Evolutionary conservation across 2,329 filamentous ascomycete genomes (phyloP).

Genomic region (Colletotrichum tamarilloi): DNA sequence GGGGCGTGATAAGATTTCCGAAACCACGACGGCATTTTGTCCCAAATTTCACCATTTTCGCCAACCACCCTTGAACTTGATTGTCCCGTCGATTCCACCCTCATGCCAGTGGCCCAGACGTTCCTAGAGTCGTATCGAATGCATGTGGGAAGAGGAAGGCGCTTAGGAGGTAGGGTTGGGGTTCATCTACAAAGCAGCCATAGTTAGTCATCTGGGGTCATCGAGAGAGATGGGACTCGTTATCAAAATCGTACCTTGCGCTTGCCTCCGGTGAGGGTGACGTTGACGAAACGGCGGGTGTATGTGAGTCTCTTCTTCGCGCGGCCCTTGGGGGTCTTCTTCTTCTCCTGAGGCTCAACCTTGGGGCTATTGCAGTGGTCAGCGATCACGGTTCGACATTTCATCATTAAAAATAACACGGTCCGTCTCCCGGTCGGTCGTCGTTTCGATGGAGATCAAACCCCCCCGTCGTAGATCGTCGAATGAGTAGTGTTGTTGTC

Average conservation of each 20-base stretch:
- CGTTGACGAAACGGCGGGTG: conserved; percentile 98
- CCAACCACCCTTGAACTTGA: conserved; percentile 29
- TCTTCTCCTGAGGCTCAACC: conserved; percentile 94
- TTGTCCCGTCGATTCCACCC: conserved; percentile 36
- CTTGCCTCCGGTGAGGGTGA: conserved; percentile 97
- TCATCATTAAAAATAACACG: neutral
- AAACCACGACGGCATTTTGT: conserved; percentile 20
- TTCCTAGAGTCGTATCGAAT: conserved; percentile 38
- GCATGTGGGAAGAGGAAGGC: conserved; percentile 29
- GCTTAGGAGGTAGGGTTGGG: conserved; percentile 53
- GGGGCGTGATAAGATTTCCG: neutral
- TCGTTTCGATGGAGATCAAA: neutral
- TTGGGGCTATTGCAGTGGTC: conserved; percentile 47
- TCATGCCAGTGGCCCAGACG: conserved; percentile 35
- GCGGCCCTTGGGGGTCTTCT: conserved; percentile 96
- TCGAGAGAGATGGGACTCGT: neutral
- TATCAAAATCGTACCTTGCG: conserved; percentile 76
- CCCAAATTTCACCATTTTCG: conserved; percentile 34
- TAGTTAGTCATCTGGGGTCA: conserved; percentile 35
- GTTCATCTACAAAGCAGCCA: conserved; percentile 48
- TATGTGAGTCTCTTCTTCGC: conserved; percentile 97
- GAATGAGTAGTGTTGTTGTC: neutral
- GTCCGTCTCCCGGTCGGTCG: neutral
- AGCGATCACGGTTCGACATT: conserved; percentile 2
- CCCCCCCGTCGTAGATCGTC: neutral